A percentile compares a stretch with the other conserved stretches of the same genome.
Evolutionary conservation across 345 rosid genomes (phyloP).

Genomic region (Populus alba): DNA sequence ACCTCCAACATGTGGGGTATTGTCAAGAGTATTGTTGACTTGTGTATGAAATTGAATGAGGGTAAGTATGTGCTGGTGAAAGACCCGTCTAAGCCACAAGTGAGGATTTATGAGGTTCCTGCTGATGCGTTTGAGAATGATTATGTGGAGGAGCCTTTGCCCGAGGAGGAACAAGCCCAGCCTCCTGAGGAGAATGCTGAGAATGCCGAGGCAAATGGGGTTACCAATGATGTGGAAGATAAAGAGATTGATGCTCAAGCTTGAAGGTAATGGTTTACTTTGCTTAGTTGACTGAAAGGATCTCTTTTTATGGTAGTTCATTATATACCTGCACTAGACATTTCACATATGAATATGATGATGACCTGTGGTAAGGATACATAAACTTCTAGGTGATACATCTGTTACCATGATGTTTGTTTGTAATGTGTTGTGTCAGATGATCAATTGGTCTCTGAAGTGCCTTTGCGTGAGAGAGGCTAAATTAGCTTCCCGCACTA

Average conservation of each 20-base stretch:
- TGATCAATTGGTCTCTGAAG: background rate
- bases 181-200: constrained; percentile 64
- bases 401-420: background rate
- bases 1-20: constrained; percentile 96
- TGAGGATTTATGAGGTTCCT: constrained; percentile 93
- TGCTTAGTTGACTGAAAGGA: background rate
- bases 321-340: background rate
- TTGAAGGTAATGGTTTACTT: constrained; percentile 37
- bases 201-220: constrained; percentile 46
- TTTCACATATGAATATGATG: background rate
- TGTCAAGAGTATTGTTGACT: constrained; percentile 84
- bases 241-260: constrained; percentile 45
- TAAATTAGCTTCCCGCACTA: too few species aligned
- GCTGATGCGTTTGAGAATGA: constrained; percentile 97
- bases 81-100: constrained; percentile 92
- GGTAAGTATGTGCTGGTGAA: constrained; percentile 93
- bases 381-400: background rate
- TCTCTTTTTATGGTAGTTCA: background rate
- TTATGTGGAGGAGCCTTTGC: constrained; percentile 90
- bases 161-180: constrained; percentile 81
- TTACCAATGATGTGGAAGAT: constrained; percentile 48
- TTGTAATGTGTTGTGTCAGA: background rate
- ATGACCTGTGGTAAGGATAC: background rate
- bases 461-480: background rate
- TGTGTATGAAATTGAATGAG: constrained; percentile 89